Percentiles rank a stretch among this genome's conserved stretches.
phyloP scores from a whole-genome alignment of 2,329 filamentous ascomycete genomes.

The Alternaria sp. region DNA sequence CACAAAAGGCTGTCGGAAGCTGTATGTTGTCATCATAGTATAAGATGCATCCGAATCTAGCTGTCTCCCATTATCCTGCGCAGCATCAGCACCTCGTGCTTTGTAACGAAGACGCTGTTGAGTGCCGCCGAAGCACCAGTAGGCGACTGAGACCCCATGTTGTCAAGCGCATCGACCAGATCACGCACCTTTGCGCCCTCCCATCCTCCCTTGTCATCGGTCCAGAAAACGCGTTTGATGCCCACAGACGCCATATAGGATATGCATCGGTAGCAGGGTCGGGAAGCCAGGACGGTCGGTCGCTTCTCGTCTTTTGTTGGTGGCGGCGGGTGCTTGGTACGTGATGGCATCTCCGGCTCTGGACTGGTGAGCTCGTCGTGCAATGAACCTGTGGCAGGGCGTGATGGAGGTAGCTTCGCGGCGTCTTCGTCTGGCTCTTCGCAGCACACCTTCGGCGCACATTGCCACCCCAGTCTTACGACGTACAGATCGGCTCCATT shows the following conservation, averaged over 20 bases:
- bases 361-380: not conserved
- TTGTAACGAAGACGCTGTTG: conserved; percentile 57
- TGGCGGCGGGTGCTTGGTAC: not conserved
- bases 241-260: not conserved
- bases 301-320: not conserved
- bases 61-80: conserved; percentile 42
- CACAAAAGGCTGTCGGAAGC: not conserved
- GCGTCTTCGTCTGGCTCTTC: not conserved
- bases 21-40: not conserved
- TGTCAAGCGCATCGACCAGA: conserved; percentile 56
- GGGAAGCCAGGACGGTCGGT: not conserved
- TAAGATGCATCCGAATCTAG: not conserved
- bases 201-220: not conserved
- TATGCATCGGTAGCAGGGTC: not conserved
- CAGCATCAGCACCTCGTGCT: conserved; percentile 60
- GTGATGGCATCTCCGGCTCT: not conserved
- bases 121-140: not conserved
- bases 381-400: not conserved
- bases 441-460: not conserved
- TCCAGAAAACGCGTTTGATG: not conserved
- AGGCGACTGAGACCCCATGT: conserved; percentile 8
- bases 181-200: conserved; percentile 53
- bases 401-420: not conserved
- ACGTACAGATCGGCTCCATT: not conserved
- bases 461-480: not conserved